phyloP scores from a whole-genome alignment of 1,139 yeast species.

The Geotrichum klebahnii region DNA sequence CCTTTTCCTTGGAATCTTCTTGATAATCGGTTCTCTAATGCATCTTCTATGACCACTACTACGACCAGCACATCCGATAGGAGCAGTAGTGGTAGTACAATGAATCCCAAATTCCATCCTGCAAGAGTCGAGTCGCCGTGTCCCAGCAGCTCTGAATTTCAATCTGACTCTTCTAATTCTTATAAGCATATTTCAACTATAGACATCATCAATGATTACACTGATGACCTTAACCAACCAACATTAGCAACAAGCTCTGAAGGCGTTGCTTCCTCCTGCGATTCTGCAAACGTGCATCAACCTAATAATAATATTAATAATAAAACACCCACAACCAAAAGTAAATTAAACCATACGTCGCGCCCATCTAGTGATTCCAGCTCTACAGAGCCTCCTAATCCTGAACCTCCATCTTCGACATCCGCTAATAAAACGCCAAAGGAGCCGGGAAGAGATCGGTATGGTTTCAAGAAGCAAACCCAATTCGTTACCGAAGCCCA shows the following conservation, averaged over 20 bases:
- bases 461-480: conserved; percentile 75
- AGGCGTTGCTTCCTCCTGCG: not conserved
- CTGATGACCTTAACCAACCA: not conserved
- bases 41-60: conserved; percentile 9
- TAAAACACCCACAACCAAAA: not conserved
- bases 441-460: conserved; percentile 52
- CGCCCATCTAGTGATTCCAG: not conserved
- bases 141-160: not conserved
- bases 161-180: not conserved
- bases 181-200: not conserved
- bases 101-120: not conserved
- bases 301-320: not conserved
- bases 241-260: not conserved
- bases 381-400: not conserved
- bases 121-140: not conserved
- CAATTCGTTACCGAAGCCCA: conserved; percentile 50
- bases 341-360: not conserved
- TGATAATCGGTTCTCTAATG: conserved; percentile 14
- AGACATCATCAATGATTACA: conserved; percentile 2
- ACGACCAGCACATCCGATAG: conserved; percentile 10
- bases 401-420: not conserved
- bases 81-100: conserved; percentile 9
- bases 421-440: not conserved
- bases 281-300: not conserved
- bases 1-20: conserved; percentile 1